Base-by-base conservation (phyloP, 2,329 filamentous ascomycete genomes). In the Emergomyces orientalis region DNA sequence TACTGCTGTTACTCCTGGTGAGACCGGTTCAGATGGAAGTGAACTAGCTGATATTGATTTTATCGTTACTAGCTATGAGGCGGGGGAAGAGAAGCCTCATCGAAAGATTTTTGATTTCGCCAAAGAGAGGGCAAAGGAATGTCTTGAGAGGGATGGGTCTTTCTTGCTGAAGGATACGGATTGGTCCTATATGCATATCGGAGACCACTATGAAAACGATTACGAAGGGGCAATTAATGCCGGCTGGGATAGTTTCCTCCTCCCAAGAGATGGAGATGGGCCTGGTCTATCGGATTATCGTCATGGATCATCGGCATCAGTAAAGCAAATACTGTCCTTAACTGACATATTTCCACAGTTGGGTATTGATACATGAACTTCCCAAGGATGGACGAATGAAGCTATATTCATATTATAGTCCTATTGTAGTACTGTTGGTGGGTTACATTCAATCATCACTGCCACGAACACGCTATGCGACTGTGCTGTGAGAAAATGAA, bases 61-160 rank as follows among this genome's bases (percentile, higher is more conserved):
- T 57, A 68, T 80, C 0, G 72, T 79, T 32, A 80, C 77, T 11
- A 80, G 78, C 66, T 80, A 79, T 65, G 76, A 79, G 60, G 77
- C 76, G 2, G 77, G 74, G 7, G 68, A 72, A n/a, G 77, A 78
- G 67, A 80, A 80, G 61, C 78, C 78, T 2, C 66, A 72, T 64
- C 69, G 66, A 5, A 59, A 69, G 37, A 77, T 80, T 37, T 80
- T 77, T 64, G 70, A 77, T 41, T 68, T 75, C 49, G 76, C 77
- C 2, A 66, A 67, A 61, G 67, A 71, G 9, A 71, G 74, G 52
- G 75, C 74, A 19, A 63, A 58, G 14, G 61, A 66, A 65, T 51
- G 13, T 37, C 59, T 51, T 62, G 60, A 32, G 17, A 19, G 32
- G 14, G 59, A 45, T 30, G 25, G 25, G 49, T 51, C 62, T 13